These are phyloP conservation scores for Micractinium conductrix DNA, from an alignment of 139 green algal genomes.

Conservation along the genomic window DNA sequence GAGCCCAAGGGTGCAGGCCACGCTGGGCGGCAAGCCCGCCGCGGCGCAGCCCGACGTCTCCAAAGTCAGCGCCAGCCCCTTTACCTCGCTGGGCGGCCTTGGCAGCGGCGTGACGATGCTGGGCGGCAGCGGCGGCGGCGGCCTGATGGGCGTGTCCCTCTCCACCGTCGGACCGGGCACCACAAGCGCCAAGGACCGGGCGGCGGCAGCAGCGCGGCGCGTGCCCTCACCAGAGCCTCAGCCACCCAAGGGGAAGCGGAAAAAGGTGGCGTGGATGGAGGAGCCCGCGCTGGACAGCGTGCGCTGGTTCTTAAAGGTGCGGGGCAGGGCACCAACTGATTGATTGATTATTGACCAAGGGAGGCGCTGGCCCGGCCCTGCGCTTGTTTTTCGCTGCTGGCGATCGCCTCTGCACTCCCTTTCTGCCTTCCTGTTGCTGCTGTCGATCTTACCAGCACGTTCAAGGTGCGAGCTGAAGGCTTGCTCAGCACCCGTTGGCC, in stretches of 20 bases:
- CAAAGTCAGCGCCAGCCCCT: constrained; percentile 29
- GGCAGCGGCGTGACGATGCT: constrained; percentile 17
- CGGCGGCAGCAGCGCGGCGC: constrained; percentile 29
- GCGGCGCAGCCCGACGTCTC: constrained; percentile 1
- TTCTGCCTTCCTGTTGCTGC: neutral
- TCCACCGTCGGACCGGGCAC: neutral
- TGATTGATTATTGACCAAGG: neutral
- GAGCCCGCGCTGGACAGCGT: constrained; percentile 30
- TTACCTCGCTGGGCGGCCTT: neutral
- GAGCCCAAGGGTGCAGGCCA: neutral
- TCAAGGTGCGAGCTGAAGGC: neutral
- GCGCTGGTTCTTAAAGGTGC: constrained; percentile 47
- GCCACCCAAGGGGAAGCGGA: constrained; percentile 27
- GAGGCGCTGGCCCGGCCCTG: too few species aligned
- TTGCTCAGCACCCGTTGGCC: too few species aligned
- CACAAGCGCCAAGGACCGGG: constrained; percentile 5
- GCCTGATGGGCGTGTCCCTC: neutral
- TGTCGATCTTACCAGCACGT: neutral
- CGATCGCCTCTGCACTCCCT: neutral
- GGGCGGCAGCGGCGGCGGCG: neutral
- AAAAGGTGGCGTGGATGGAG: constrained; percentile 37
- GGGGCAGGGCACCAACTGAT: neutral
- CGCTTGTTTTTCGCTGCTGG: too few species aligned
- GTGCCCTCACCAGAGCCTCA: constrained; percentile 42
- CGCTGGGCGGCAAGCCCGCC: neutral